Conservation (phyloP, 345 rosid species). For the Eucalyptus polybractea region DNA sequence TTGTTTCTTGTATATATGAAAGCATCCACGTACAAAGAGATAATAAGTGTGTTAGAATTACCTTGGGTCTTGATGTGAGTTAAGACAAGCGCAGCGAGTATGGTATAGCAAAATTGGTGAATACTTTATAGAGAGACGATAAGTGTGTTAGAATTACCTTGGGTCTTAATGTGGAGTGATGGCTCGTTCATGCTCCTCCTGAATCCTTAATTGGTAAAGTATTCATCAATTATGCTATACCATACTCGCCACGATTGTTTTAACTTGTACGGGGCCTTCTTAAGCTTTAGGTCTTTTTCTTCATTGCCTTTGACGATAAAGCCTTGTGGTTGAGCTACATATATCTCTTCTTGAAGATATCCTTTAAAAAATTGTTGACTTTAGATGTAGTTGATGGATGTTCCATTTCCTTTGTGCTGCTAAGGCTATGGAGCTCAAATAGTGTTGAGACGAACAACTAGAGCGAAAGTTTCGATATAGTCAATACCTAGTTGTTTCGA, state of each 20-base stretch:
- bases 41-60: no score
- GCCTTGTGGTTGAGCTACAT: fast-evolving
- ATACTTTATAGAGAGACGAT: not conserved
- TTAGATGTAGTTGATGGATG: not conserved
- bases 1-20: no score
- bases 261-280: not conserved
- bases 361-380: no score
- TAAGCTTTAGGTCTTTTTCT: no score
- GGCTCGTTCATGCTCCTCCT: not conserved
- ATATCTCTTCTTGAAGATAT: not conserved
- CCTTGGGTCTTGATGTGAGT: no score
- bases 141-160: not conserved
- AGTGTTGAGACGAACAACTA: fast-evolving
- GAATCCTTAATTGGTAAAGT: no score
- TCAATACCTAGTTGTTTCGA: not conserved
- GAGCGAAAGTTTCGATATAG: fast-evolving
- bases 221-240: not conserved
- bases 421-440: not conserved
- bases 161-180: not conserved
- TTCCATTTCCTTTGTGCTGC: not conserved
- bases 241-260: fast-evolving
- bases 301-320: no score
- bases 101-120: no score
- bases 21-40: no score
- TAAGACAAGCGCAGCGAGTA: no score